A percentile compares a stretch with the other conserved stretches of the same genome.
These are phyloP conservation scores for Dactylellina parvicollis DNA, from an alignment of 2,329 filamentous ascomycete species.

Conservation along the genomic window DNA sequence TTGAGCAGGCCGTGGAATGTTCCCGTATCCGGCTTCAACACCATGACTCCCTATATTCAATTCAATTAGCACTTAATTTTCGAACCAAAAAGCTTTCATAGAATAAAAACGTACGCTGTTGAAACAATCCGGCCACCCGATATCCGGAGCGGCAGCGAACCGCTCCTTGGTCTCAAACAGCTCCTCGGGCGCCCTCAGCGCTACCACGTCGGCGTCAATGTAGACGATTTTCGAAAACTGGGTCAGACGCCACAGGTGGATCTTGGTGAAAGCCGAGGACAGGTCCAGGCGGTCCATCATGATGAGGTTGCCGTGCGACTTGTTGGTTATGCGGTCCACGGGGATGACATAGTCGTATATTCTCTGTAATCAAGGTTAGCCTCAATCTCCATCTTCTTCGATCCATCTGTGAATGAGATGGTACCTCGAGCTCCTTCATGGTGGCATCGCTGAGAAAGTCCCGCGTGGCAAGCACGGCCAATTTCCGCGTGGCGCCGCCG, in stretches of 20 bases:
- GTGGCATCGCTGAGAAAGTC: conserved; percentile 80
- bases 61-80: not conserved
- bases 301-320: conserved; percentile 80
- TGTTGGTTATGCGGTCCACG: conserved; percentile 80
- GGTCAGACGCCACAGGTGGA: conserved; percentile 88
- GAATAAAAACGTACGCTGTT: conserved; percentile 70
- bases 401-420: conserved; percentile 53
- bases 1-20: conserved; percentile 87
- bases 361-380: conserved; percentile 65
- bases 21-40: conserved; percentile 82
- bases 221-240: conserved; percentile 95
- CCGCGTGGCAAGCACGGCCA: conserved; percentile 83
- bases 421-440: conserved; percentile 79
- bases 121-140: conserved; percentile 98
- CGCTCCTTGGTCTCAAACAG: conserved; percentile 75
- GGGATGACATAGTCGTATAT: conserved; percentile 90
- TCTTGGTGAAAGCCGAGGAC: conserved; percentile 94
- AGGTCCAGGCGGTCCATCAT: conserved; percentile 93
- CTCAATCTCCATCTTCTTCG: not conserved
- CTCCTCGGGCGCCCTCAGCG: conserved; percentile 88
- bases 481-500: conserved; percentile 83
- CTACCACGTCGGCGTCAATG: conserved; percentile 92
- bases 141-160: conserved; percentile 84
- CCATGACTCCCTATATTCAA: conserved; percentile 77
- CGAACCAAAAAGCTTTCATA: not conserved